Evolutionary conservation across 2,329 filamentous ascomycete genomes (phyloP), one percentile per base, ranked within the genome.

Genomic region (Nannizziopsis barbatae): DNA sequence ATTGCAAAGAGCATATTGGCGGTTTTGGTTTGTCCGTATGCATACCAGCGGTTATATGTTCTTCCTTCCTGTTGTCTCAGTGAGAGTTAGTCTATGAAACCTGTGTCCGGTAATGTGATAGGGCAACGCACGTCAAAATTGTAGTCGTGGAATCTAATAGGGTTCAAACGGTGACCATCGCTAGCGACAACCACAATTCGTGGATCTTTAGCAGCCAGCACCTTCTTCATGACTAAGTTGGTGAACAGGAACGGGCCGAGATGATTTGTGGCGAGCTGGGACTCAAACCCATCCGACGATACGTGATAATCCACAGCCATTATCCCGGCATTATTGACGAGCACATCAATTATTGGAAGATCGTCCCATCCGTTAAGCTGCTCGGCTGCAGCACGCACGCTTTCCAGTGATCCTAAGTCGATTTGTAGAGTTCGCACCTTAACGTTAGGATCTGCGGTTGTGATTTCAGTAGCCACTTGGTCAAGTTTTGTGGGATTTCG

Each of bases 1-100:
- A 17, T 32, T 11, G 53, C 69, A 45, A 73, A 69, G 53, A 67
- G 73, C 14, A 76, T 66, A 49, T 73, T 75, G 10, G 75, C 73
- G 0, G 68, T 65, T 54, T 79, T 79, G 43, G 65, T 63, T 53
- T 75, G 69, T 0, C 64, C 69, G 50, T 79, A 79, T 0, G 70
- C 63, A 0, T 48, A 35, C 50, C 58, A 64, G 0, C 62, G 63
- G 2, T 65, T 54, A 50, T 71, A 70, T 4, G 50, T 56, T n/a
- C 57, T 53, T 6, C 58, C 59, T 5, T 53, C 50, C 59, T 61
- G 33, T 8, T 33, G 6, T 44, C 39, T 20, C 18, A 3, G 7
- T 18, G 2, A 6, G 14, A 41, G 22, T 32, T n/a, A 32, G 22
- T 22, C n/a, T 30, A 8, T 42, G 49, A 47, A 27, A 4, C 3